These are phyloP conservation scores for Sutorius australiensis DNA, from an alignment of 768 basidiomycete genomes.

Conservation along the genomic window DNA sequence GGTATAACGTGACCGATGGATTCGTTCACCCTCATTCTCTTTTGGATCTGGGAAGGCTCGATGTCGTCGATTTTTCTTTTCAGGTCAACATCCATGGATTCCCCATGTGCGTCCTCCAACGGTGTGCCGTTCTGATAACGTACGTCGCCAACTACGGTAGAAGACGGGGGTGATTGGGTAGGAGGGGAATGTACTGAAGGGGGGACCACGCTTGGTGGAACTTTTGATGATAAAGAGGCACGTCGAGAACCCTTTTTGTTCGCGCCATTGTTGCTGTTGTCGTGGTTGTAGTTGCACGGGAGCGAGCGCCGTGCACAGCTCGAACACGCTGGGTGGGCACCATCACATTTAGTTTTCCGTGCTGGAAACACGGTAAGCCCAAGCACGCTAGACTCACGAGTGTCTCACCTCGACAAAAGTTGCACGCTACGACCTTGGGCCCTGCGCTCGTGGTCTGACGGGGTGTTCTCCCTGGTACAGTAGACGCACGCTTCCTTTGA, in stretches of 20 bases:
- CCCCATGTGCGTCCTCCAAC: slow-evolving; percentile 39
- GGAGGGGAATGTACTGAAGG: slow-evolving; percentile 48
- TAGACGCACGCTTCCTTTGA: slow-evolving; percentile 66
- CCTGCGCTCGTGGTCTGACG: slow-evolving; percentile 64
- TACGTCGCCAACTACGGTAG: slow-evolving; percentile 32
- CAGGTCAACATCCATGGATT: slow-evolving; percentile 51
- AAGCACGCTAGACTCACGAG: slow-evolving; percentile 2
- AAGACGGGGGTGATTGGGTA: slow-evolving; percentile 51
- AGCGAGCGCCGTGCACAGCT: slow-evolving; percentile 77
- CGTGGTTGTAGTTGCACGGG: slow-evolving; percentile 79
- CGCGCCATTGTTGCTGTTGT: slow-evolving; percentile 34
- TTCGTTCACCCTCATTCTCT: slow-evolving; percentile 72
- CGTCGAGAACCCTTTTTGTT: slow-evolving; percentile 44
- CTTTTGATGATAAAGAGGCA: slow-evolving; percentile 50
- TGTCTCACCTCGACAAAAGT: slow-evolving; percentile 77
- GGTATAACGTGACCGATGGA: slow-evolving; percentile 49
- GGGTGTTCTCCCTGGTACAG: slow-evolving; percentile 58
- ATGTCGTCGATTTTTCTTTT: slow-evolving; percentile 58
- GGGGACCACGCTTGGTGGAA: slow-evolving; percentile 17
- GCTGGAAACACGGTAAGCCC: slow-evolving; percentile 39
- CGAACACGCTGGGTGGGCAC: slow-evolving; percentile 78
- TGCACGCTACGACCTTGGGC: slow-evolving; percentile 84
- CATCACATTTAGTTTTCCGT: slow-evolving; percentile 87
- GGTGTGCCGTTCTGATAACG: slow-evolving; percentile 34
- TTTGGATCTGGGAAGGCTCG: slow-evolving; percentile 49